Conservation (phyloP, 768 basidiomycete genomes). For the Amanita fuliginea region DNA sequence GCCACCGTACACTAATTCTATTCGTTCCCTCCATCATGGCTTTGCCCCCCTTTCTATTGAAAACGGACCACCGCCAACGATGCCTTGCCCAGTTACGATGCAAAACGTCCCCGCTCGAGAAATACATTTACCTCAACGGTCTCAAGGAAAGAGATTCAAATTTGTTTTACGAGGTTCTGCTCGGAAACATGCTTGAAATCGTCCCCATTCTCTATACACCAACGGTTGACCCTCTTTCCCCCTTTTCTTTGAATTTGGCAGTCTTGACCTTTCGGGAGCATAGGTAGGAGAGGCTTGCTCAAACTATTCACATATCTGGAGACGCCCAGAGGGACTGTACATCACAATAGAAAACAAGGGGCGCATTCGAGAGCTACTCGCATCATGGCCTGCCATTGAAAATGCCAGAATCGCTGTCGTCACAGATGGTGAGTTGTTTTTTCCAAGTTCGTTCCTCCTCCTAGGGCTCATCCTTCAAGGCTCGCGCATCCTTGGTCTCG, state of each 20-base stretch:
- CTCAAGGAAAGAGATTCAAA: conserved; percentile 52
- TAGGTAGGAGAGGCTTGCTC: conserved; percentile 64
- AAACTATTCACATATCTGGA: conserved; percentile 61
- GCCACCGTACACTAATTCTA: conserved; percentile 11
- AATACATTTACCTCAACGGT: conserved; percentile 60
- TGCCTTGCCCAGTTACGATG: conserved; percentile 48
- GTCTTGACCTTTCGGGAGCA: conserved; percentile 7
- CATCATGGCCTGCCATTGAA: conserved; percentile 34
- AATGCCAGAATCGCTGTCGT: conserved; percentile 61
- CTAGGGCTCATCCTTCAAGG: conserved; percentile 20
- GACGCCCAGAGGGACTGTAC: conserved; percentile 47
- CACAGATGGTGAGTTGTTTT: conserved; percentile 46
- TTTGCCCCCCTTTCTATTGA: conserved; percentile 34
- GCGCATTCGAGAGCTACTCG: conserved; percentile 44
- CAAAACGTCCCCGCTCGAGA: conserved; percentile 45
- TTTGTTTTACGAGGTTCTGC: conserved; percentile 55
- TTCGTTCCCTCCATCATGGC: conserved; percentile 1
- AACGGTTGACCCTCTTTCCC: conserved; percentile 29
- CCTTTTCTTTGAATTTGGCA: not conserved
- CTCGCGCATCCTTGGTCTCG: conserved; percentile 65
- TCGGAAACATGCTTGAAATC: conserved; percentile 54
- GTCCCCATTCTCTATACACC: conserved; percentile 70
- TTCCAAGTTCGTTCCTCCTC: conserved; percentile 10
- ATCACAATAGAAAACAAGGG: conserved; percentile 62
- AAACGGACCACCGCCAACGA: conserved; percentile 42